Evolutionary conservation across 352 stramenopile genomes (phyloP).

Genomic region (Globisporangium paroecandrum): DNA sequence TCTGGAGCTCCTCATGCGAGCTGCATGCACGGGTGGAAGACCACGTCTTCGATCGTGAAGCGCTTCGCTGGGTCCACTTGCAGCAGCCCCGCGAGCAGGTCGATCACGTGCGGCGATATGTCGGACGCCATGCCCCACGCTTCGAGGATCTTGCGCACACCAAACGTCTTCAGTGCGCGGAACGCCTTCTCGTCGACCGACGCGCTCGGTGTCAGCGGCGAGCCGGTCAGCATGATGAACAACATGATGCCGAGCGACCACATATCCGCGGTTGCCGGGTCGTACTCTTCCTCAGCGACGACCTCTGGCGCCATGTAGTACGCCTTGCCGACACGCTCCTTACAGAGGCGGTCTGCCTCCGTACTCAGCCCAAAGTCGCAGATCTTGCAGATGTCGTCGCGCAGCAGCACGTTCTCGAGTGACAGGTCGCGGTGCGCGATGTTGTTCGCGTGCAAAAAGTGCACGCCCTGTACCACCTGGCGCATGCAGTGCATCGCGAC

Average conservation of each 20-base stretch:
- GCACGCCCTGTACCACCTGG: conserved; percentile 29
- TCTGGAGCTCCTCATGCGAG: neutral
- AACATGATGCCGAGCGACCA: conserved; percentile 71
- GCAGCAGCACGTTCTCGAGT: conserved; percentile 15
- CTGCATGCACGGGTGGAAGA: conserved; percentile 23
- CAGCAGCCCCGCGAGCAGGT: conserved; percentile 36
- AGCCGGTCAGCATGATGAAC: conserved; percentile 55
- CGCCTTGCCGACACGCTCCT: conserved; percentile 21
- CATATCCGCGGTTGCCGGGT: conserved; percentile 46
- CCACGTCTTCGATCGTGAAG: conserved; percentile 26
- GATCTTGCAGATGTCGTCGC: conserved; percentile 15
- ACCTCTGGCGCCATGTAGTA: conserved; percentile 68
- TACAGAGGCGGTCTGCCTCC: conserved; percentile 23
- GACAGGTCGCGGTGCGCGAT: neutral
- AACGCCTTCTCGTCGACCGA: conserved; percentile 32
- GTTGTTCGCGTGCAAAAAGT: neutral
- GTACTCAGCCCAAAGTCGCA: conserved; percentile 24
- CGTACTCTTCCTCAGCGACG: conserved; percentile 31
- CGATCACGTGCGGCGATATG: conserved; percentile 22
- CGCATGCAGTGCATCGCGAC: conserved; percentile 25
- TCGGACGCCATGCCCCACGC: conserved; percentile 42
- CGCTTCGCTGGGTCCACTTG: conserved; percentile 30
- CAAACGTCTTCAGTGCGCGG: conserved; percentile 39
- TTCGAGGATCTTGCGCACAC: conserved; percentile 47
- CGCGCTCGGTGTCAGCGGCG: conserved; percentile 30